Conservation (phyloP, 257 asterid species). For the Scutellaria barbata region DNA sequence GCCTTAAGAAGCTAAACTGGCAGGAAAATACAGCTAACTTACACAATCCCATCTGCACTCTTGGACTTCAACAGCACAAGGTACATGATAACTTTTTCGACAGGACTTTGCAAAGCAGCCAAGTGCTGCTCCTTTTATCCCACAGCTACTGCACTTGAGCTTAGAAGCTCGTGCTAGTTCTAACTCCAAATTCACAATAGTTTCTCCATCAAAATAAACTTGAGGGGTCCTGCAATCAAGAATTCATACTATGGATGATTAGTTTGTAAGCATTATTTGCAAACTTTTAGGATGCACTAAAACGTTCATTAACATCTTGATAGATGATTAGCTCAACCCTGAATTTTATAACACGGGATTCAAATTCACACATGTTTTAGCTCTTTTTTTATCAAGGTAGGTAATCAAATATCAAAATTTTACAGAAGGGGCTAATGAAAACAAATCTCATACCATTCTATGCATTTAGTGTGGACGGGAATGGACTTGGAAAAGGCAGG, state of each 20-base stretch:
- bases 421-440: conserved; percentile 14
- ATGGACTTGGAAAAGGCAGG: conserved; percentile 48
- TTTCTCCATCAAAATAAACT: conserved; percentile 71
- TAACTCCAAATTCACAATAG: conserved; percentile 71
- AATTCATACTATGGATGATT: conserved; percentile 16
- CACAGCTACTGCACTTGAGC: conserved; percentile 91
- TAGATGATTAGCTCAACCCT: neutral
- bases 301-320: neutral
- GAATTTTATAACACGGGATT: neutral
- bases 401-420: neutral
- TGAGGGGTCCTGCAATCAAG: conserved; percentile 74
- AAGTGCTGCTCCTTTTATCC: conserved; percentile 92
- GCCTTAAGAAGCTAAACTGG: conserved; percentile 8
- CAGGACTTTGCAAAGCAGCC: conserved; percentile 90
- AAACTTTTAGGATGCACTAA: conserved; percentile 6
- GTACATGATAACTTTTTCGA: conserved; percentile 82
- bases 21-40: conserved; percentile 36
- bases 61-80: conserved; percentile 71
- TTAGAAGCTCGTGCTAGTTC: conserved; percentile 87
- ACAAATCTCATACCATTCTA: conserved; percentile 70
- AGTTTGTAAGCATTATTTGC: conserved; percentile 14
- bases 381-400: neutral
- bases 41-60: conserved; percentile 94
- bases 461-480: conserved; percentile 76
- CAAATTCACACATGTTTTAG: too few relatives aligned